Evolutionary conservation across 2,329 filamentous ascomycete species (phyloP).

Genomic region (Aspergillus terreus): DNA sequence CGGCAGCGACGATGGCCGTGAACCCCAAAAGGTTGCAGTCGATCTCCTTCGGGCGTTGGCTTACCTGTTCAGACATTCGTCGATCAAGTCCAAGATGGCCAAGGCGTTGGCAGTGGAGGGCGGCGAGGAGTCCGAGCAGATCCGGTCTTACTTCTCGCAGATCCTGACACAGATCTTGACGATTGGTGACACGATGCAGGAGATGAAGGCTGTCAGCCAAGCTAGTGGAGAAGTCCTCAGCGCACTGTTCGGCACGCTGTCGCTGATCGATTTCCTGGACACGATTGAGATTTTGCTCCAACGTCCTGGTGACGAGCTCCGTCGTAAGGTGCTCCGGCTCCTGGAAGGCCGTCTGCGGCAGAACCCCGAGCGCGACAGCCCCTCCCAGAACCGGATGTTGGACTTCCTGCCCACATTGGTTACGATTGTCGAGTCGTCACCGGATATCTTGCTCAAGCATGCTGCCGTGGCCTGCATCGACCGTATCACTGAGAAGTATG

Average conservation of each 20-base stretch:
- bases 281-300: constrained; percentile 79
- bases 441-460: constrained; percentile 72
- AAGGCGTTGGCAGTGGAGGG: constrained; percentile 33
- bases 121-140: constrained; percentile 59
- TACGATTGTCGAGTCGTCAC: constrained; percentile 68
- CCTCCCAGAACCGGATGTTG: constrained; percentile 67
- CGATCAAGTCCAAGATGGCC: constrained; percentile 38
- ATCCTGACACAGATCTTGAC: constrained; percentile 63
- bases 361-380: constrained; percentile 64
- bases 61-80: constrained; percentile 39
- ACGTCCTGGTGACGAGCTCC: constrained; percentile 68
- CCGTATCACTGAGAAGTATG: constrained; percentile 90
- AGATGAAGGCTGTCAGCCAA: constrained; percentile 33
- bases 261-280: constrained; percentile 83
- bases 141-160: constrained; percentile 65
- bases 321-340: constrained; percentile 74
- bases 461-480: constrained; percentile 87
- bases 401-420: constrained; percentile 77
- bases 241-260: constrained; percentile 77
- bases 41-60: constrained; percentile 41
- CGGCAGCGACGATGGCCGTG: constrained; percentile 47
- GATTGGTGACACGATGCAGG: constrained; percentile 55
- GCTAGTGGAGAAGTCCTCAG: constrained; percentile 66
- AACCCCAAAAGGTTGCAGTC: constrained; percentile 38
- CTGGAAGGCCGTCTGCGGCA: constrained; percentile 75